These are phyloP conservation scores for Serendipita sp. DNA, from an alignment of 768 basidiomycete genomes.

Conservation along the genomic window DNA sequence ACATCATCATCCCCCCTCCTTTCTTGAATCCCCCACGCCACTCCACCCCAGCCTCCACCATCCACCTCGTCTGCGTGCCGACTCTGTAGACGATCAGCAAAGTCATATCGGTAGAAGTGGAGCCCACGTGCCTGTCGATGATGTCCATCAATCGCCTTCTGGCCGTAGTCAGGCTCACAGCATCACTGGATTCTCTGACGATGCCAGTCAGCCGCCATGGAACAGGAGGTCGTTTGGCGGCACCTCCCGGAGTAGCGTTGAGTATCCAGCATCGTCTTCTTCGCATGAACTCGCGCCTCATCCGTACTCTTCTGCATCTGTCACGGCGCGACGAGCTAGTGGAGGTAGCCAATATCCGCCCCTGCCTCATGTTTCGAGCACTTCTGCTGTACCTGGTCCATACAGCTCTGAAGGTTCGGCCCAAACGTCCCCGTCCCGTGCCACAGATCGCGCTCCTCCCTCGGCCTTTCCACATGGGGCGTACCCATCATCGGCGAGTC, in stretches of 20 bases:
- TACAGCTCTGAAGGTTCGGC: conserved; percentile 3
- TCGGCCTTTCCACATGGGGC: conserved; percentile 1
- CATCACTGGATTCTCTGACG: conserved; percentile 3
- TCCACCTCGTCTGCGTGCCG: background rate
- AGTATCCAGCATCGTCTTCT: background rate
- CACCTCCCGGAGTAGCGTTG: background rate
- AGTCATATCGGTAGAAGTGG: conserved; percentile 2
- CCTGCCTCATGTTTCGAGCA: background rate
- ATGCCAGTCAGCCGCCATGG: background rate
- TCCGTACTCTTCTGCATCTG: background rate
- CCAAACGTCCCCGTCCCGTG: background rate
- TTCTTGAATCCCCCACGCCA: background rate
- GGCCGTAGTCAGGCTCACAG: conserved; percentile 6
- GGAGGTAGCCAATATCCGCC: background rate
- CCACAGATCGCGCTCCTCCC: background rate
- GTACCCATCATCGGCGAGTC: background rate
- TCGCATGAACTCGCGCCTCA: background rate
- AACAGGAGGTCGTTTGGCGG: background rate
- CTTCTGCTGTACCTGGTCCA: background rate
- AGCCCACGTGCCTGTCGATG: background rate
- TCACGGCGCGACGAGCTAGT: background rate
- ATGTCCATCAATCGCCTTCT: background rate
- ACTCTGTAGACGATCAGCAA: background rate
- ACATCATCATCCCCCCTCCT: background rate
- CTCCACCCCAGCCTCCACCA: background rate